Conservation (phyloP, 306 rosid genomes). For the Ochetophila trinervis region DNA sequence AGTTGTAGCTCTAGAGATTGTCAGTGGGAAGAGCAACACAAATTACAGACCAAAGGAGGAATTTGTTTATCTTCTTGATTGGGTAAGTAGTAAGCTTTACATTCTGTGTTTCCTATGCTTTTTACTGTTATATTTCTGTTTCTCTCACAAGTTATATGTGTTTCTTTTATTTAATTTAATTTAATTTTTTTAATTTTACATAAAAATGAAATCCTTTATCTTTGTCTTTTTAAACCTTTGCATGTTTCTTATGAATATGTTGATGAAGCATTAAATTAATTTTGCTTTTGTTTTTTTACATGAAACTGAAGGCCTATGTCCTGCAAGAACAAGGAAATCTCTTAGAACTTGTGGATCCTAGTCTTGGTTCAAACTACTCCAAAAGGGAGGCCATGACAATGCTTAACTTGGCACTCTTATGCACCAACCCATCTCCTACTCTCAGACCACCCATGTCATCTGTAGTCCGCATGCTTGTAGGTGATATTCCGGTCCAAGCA, state of each 20-base stretch:
- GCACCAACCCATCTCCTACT: slow-evolving; percentile 90
- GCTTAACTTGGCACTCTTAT: slow-evolving; percentile 67
- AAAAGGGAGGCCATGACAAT: slow-evolving; percentile 61
- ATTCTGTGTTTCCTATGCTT: background rate
- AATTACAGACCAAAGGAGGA: slow-evolving; percentile 52
- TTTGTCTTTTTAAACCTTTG: background rate
- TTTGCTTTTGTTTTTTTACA: slow-evolving; percentile 17
- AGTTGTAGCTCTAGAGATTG: slow-evolving; percentile 46
- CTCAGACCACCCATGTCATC: slow-evolving; percentile 86
- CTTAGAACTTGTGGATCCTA: slow-evolving; percentile 69
- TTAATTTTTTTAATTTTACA: background rate
- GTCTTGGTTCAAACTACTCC: slow-evolving; percentile 55
- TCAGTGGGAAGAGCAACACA: slow-evolving; percentile 56
- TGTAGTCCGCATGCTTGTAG: slow-evolving; percentile 86
- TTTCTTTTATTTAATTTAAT: too few relatives aligned
- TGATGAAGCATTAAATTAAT: background rate
- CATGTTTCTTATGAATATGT: background rate
- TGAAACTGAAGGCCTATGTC: slow-evolving; percentile 59
- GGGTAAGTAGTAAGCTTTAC: slow-evolving; percentile 44
- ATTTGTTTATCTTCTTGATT: slow-evolving; percentile 81
- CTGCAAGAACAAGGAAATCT: slow-evolving; percentile 93
- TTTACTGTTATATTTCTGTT: background rate
- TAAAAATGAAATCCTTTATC: background rate
- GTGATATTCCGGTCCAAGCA: slow-evolving; percentile 53
- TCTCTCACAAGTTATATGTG: background rate